phyloP scores from a whole-genome alignment of 345 rosid genomes.

The Citrus glauca region DNA sequence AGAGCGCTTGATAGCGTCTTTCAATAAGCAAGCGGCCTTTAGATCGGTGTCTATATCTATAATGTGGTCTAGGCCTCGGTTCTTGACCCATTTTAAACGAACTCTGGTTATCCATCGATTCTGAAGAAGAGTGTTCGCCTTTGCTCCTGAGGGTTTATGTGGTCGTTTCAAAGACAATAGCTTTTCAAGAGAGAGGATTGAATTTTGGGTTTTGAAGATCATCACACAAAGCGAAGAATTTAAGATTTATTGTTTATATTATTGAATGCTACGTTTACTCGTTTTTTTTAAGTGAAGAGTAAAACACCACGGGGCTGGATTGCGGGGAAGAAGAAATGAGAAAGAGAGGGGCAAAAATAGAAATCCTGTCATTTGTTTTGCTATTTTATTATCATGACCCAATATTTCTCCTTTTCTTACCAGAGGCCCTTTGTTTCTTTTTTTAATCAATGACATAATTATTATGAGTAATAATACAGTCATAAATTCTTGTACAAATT shows the following conservation, averaged over 20 bases:
- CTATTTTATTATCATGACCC: too few relatives aligned
- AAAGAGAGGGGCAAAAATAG: too few relatives aligned
- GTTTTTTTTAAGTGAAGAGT: too few relatives aligned
- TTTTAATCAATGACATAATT: too few relatives aligned
- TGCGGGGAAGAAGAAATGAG: too few relatives aligned
- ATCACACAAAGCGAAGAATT: not conserved
- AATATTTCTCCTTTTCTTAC: too few relatives aligned
- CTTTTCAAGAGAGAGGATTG: not conserved
- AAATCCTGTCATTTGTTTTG: too few relatives aligned
- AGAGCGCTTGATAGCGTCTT: constrained; percentile 89
- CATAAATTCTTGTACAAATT: too few relatives aligned
- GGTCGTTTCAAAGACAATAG: not conserved
- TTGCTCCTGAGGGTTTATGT: not conserved
- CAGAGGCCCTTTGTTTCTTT: too few relatives aligned
- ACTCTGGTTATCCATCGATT: constrained; percentile 59
- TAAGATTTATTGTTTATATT: not conserved
- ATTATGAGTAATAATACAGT: too few relatives aligned
- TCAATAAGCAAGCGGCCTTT: constrained; percentile 86
- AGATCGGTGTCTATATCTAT: constrained; percentile 87
- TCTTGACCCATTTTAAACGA: constrained; percentile 92
- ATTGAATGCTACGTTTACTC: too few relatives aligned
- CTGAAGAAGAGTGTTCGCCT: constrained; percentile 31
- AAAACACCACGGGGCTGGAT: too few relatives aligned
- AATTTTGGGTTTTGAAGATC: not conserved
- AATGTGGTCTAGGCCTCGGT: constrained; percentile 72